phyloP scores from a whole-genome alignment of 768 basidiomycete species.

The Phylloporus sp. region DNA sequence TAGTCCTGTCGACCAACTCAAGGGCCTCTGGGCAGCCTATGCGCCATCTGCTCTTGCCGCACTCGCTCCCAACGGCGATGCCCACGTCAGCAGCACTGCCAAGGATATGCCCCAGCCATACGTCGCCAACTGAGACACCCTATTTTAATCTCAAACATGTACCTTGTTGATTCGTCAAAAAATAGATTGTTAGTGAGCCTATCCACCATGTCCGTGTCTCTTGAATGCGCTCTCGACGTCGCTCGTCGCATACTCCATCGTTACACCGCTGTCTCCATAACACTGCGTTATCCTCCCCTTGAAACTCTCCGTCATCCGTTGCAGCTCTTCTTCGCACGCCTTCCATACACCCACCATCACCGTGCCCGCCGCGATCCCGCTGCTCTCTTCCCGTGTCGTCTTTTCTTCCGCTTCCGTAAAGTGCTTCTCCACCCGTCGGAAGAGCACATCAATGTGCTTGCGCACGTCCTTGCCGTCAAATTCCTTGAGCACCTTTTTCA shows the following conservation, averaged over 20 bases:
- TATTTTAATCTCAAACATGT: conserved; percentile 13
- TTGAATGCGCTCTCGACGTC: conserved; percentile 82
- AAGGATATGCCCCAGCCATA: conserved; percentile 1
- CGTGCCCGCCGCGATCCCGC: conserved; percentile 54
- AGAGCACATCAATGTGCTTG: conserved; percentile 80
- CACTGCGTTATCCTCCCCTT: conserved; percentile 67
- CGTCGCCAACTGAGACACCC: conserved; percentile 12
- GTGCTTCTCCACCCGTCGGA: conserved; percentile 93
- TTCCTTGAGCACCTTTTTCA: conserved; percentile 87
- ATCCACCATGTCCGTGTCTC: conserved; percentile 45
- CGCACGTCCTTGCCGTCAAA: conserved; percentile 84
- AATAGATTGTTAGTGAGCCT: conserved; percentile 7
- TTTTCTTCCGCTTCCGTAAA: conserved; percentile 82
- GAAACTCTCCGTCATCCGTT: conserved; percentile 70
- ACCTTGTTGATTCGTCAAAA: conserved; percentile 1
- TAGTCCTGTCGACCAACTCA: conserved; percentile 26
- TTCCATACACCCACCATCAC: conserved; percentile 87
- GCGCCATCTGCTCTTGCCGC: conserved; percentile 38
- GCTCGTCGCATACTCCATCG: conserved; percentile 65
- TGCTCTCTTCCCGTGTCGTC: conserved; percentile 48
- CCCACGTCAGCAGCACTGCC: conserved; percentile 7
- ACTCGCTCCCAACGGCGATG: conserved; percentile 15
- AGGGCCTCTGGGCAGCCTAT: conserved; percentile 40
- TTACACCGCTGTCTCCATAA: conserved; percentile 69
- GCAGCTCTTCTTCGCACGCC: conserved; percentile 81